Evolutionary conservation across 345 rosid genomes (phyloP), one percentile per base, ranked within the genome.

Genomic region (Acer campestre): DNA sequence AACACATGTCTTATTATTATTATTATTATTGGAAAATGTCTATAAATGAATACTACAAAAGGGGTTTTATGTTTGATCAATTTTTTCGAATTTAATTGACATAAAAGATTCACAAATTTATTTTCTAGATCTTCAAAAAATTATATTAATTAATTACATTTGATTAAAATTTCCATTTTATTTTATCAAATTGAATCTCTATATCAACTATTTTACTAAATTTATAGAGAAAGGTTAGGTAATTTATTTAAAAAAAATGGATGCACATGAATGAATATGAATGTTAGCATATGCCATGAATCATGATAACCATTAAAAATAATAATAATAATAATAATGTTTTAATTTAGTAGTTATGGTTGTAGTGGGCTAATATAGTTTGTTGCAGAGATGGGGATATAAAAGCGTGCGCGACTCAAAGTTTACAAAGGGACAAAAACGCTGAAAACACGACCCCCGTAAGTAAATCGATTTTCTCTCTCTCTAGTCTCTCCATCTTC

Each of bases 391-490:
- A 62, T 75, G 58, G 68, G 77, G 73, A 12, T 74, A 81, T 82
- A 87, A 86, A 86, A 86, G 58, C 81, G 71, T 68, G 51, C 78
- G 84, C 72, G 65, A 79, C 65, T 82, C 75, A 31, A 74, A 48
- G 58, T 46, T 68, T 0, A 17, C 10, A 10, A 62, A 70, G 53
- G 84, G 84, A 71, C 81, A 77, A 79, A 25, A 62, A 81, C 31
- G 78, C 82, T 75, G 80, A 79, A 79, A 75, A 11, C 29, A 63
- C 67, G 75, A 79, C 75, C 38, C 4, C 5, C 62, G 7, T 22
- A 59, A 78, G 78, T 69, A 75, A 66, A 31, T 14, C 53, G 22
- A 29, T 10, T 72, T 23, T 20, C 40, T 40, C 76, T 66, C 69
- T 65, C 46, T 66, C 53, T n/a, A n/a, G n/a, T n/a, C n/a, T n/a